Evolutionary conservation across 306 rosid species (phyloP).

Genomic region (Quercus alba): DNA sequence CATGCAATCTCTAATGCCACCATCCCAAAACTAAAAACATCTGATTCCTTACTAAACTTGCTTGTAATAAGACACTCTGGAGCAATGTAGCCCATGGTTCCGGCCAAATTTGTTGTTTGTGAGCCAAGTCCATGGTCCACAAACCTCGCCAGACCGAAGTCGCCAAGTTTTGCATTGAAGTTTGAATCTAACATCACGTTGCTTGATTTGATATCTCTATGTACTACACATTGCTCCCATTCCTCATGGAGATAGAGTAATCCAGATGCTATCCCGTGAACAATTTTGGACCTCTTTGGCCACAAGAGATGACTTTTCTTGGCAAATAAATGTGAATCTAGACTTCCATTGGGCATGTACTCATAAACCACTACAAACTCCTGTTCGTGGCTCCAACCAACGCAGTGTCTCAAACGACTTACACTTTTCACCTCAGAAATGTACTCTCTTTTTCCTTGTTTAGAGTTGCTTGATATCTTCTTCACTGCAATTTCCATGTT

Average conservation of each 20-base stretch:
- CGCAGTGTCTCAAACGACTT: no score
- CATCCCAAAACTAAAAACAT: conserved; percentile 41
- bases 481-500: no score
- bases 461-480: no score
- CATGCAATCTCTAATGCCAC: conserved; percentile 47
- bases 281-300: conserved; percentile 20
- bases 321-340: conserved; percentile 18
- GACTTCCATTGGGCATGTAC: conserved; percentile 38
- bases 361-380: conserved; percentile 29
- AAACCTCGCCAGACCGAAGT: conserved; percentile 35
- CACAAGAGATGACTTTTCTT: conserved; percentile 14
- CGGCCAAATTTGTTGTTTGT: conserved; percentile 10
- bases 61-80: conserved; percentile 12
- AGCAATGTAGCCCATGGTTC: conserved; percentile 32
- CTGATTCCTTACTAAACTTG: conserved; percentile 18
- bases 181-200: conserved; percentile 39
- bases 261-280: conserved; percentile 27
- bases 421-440: no score
- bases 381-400: conserved; percentile 44
- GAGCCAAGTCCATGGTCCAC: conserved; percentile 23
- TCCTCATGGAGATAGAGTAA: conserved; percentile 36
- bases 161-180: conserved; percentile 39
- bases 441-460: no score
- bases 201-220: conserved; percentile 38
- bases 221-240: conserved; percentile 35